Conservation (phyloP, 805 yeast genomes). For the Candida nemodendra region DNA sequence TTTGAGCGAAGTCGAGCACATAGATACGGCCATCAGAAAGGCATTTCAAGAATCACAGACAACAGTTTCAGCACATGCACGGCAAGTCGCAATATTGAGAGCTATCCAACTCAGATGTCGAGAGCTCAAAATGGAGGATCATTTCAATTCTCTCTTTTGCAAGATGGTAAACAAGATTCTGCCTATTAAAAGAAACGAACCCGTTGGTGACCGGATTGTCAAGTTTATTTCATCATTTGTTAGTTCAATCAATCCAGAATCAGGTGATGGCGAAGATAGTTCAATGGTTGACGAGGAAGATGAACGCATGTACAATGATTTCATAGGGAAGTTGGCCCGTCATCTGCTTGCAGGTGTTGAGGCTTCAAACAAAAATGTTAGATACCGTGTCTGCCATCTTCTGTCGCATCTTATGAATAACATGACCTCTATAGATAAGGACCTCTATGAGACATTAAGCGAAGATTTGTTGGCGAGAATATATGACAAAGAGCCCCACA, state of each 20-base stretch:
- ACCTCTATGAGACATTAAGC: slow-evolving; percentile 60
- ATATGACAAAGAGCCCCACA: slow-evolving; percentile 71
- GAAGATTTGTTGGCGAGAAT: slow-evolving; percentile 62
- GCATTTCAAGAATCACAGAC: slow-evolving; percentile 80
- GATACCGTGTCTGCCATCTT: slow-evolving; percentile 78
- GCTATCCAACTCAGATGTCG: slow-evolving; percentile 56
- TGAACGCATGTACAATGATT: slow-evolving; percentile 43
- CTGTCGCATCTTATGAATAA: slow-evolving; percentile 69
- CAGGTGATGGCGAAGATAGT: slow-evolving; percentile 33
- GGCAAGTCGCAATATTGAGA: slow-evolving; percentile 62
- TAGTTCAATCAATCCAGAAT: slow-evolving; percentile 42
- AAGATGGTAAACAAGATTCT: slow-evolving; percentile 63
- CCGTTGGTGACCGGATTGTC: slow-evolving; percentile 72
- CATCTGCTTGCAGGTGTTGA: slow-evolving; percentile 78
- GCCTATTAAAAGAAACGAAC: slow-evolving; percentile 65
- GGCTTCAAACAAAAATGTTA: slow-evolving; percentile 70
- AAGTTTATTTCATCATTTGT: slow-evolving; percentile 64
- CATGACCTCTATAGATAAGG: slow-evolving; percentile 73
- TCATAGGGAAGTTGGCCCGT: slow-evolving; percentile 58
- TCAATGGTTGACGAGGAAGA: slow-evolving; percentile 31
- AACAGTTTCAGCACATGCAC: slow-evolving; percentile 72
- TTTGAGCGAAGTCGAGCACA: slow-evolving; percentile 28
- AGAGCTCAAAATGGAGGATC: slow-evolving; percentile 50
- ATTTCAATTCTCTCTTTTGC: slow-evolving; percentile 60
- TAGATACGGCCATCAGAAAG: slow-evolving; percentile 52